Evolutionary conservation across 352 stramenopile genomes (phyloP).

Genomic region (Globisporangium okanoganense): DNA sequence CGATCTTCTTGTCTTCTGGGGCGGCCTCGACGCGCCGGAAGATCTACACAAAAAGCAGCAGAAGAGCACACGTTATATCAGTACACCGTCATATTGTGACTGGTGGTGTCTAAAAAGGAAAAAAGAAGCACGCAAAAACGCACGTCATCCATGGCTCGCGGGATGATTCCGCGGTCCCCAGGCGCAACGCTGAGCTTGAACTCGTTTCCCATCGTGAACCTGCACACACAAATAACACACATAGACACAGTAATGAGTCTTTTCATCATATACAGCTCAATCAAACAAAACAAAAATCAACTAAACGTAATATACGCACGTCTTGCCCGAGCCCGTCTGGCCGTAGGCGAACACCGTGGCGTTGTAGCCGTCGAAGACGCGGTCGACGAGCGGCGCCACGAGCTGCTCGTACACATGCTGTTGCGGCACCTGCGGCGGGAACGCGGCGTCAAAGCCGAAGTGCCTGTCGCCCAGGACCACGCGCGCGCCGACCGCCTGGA

Average conservation of each 20-base stretch:
- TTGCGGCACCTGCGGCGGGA: slow-evolving; percentile 31
- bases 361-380: slow-evolving; percentile 95
- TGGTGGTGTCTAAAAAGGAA: background rate
- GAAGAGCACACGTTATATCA: background rate
- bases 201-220: slow-evolving; percentile 94
- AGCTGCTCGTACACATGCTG: slow-evolving; percentile 45
- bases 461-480: slow-evolving; percentile 41
- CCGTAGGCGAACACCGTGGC: slow-evolving; percentile 94
- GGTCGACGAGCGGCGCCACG: slow-evolving; percentile 57
- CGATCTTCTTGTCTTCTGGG: slow-evolving; percentile 28
- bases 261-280: too few species aligned
- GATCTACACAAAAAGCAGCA: slow-evolving; percentile 26
- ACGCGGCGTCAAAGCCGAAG: slow-evolving; percentile 83
- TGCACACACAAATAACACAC: slow-evolving; percentile 37
- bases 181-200: slow-evolving; percentile 31
- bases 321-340: slow-evolving; percentile 89
- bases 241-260: background rate
- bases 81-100: background rate
- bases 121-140: background rate
- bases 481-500: slow-evolving; percentile 16
- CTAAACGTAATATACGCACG: slow-evolving; percentile 33
- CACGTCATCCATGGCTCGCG: slow-evolving; percentile 72
- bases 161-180: slow-evolving; percentile 69
- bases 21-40: slow-evolving; percentile 35
- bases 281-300: too few species aligned